Conservation (phyloP, 352 stramenopile genomes). For the Phytopythium aichiense region DNA sequence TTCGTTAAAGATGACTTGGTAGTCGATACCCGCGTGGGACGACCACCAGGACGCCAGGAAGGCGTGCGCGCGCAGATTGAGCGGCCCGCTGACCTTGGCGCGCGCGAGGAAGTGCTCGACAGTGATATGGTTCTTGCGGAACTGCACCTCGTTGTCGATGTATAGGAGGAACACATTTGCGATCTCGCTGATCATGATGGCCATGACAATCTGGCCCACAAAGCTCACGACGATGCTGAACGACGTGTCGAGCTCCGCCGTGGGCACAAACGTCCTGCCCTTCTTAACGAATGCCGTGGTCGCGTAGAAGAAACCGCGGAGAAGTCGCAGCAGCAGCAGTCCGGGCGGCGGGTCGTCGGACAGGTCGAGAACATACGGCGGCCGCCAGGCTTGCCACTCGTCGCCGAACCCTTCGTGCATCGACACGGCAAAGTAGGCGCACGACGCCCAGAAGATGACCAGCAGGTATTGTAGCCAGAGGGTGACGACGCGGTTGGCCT, state of each 20-base stretch:
- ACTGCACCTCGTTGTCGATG: conserved; percentile 63
- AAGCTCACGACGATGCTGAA: conserved; percentile 57
- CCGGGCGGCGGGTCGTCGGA: conserved; percentile 18
- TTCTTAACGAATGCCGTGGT: conserved; percentile 63
- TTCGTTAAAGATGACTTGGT: conserved; percentile 50
- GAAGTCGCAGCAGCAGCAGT: conserved; percentile 35
- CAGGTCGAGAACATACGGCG: conserved; percentile 19
- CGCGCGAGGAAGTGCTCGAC: conserved; percentile 42
- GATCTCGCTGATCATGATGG: conserved; percentile 74
- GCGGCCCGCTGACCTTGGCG: conserved; percentile 27
- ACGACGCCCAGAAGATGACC: conserved; percentile 63
- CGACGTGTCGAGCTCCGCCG: conserved; percentile 32
- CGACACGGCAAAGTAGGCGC: conserved; percentile 54
- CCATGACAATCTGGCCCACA: conserved; percentile 57
- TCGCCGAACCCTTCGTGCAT: conserved; percentile 50
- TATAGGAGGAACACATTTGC: conserved; percentile 57
- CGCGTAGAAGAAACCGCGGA: conserved; percentile 46
- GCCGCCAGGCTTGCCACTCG: conserved; percentile 54
- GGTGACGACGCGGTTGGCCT: conserved; percentile 48
- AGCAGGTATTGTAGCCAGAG: conserved; percentile 53
- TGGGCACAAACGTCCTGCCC: conserved; percentile 41
- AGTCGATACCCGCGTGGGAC: conserved; percentile 52
- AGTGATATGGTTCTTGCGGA: conserved; percentile 68
- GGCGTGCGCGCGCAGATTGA: conserved; percentile 35
- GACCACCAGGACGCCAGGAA: conserved; percentile 61